These are phyloP conservation scores for Leptographium galeiforme DNA, from an alignment of 2,329 filamentous ascomycete species.

Conservation along the genomic window DNA sequence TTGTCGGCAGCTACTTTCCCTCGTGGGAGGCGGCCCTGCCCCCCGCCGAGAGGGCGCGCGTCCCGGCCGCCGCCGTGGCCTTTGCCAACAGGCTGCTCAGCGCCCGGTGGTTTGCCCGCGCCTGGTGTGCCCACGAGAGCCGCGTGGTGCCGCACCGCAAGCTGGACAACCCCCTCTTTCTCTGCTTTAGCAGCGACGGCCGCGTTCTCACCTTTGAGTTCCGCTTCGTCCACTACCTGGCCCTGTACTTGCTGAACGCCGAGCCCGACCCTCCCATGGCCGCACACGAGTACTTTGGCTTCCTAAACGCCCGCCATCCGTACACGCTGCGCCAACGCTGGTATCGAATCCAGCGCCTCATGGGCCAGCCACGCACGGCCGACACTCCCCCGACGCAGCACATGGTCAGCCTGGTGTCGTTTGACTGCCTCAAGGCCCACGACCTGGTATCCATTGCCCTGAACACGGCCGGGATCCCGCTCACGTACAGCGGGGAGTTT, in stretches of 20 bases:
- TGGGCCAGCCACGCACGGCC: background rate
- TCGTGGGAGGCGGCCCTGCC: background rate
- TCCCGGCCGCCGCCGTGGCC: background rate
- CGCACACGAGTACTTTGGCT: background rate
- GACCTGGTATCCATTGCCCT: slow-evolving; percentile 15
- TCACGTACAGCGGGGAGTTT: slow-evolving; percentile 8
- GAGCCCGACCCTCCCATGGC: background rate
- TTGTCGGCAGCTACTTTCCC: slow-evolving; percentile 10
- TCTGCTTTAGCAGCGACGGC: slow-evolving; percentile 11
- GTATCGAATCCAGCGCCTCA: background rate
- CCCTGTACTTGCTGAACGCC: slow-evolving; percentile 1
- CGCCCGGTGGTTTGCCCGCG: slow-evolving; percentile 13
- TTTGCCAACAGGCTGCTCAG: slow-evolving; percentile 10
- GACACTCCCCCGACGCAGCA: slow-evolving; percentile 10
- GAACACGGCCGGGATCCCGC: slow-evolving; percentile 13
- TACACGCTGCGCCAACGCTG: slow-evolving; percentile 9
- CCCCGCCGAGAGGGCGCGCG: background rate
- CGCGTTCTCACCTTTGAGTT: slow-evolving; percentile 13
- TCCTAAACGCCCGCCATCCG: slow-evolving; percentile 5
- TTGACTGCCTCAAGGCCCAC: slow-evolving; percentile 8
- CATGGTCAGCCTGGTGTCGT: slow-evolving; percentile 10
- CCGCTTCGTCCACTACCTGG: slow-evolving; percentile 12
- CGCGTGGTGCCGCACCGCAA: slow-evolving; percentile 10
- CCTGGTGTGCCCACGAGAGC: slow-evolving; percentile 16
- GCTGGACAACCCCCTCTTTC: slow-evolving; percentile 13